phyloP scores from a whole-genome alignment of 805 yeast species.

The Hanseniaspora pseudoguilliermondii region DNA sequence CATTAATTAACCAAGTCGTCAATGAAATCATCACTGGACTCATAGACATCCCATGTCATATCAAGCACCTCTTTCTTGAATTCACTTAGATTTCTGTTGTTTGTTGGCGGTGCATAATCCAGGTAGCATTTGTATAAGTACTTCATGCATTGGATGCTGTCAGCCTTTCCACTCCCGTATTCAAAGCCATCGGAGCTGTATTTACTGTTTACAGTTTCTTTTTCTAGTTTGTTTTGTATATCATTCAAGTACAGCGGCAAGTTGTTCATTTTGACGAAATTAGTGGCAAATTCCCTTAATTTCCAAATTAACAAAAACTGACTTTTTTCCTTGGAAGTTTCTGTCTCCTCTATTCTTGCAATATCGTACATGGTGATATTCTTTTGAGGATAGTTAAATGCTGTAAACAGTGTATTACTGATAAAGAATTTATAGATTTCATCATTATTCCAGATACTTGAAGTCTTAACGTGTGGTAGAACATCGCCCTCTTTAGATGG shows the following conservation, averaged over 20 bases:
- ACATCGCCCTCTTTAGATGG: slow-evolving; percentile 15
- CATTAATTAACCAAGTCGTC: slow-evolving; percentile 13
- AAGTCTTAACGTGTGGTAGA: background rate
- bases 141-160: slow-evolving; percentile 19
- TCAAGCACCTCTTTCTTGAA: slow-evolving; percentile 24
- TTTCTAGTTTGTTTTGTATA: background rate
- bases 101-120: slow-evolving; percentile 26
- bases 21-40: slow-evolving; percentile 18
- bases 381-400: background rate
- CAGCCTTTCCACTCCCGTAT: slow-evolving; percentile 19
- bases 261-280: slow-evolving; percentile 26
- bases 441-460: background rate
- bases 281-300: slow-evolving; percentile 30
- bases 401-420: slow-evolving; percentile 21
- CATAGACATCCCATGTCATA: slow-evolving; percentile 20
- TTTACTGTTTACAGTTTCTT: background rate
- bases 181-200: background rate
- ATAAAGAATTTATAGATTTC: slow-evolving; percentile 21
- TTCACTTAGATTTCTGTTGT: slow-evolving; percentile 21
- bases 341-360: background rate
- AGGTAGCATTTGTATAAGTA: slow-evolving; percentile 23
- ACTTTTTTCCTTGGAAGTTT: slow-evolving; percentile 20
- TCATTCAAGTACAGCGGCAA: slow-evolving; percentile 19
- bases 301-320: slow-evolving; percentile 34
- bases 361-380: background rate